Conservation (phyloP, 2,329 filamentous ascomycete genomes). For the Byssothecium circinans region DNA sequence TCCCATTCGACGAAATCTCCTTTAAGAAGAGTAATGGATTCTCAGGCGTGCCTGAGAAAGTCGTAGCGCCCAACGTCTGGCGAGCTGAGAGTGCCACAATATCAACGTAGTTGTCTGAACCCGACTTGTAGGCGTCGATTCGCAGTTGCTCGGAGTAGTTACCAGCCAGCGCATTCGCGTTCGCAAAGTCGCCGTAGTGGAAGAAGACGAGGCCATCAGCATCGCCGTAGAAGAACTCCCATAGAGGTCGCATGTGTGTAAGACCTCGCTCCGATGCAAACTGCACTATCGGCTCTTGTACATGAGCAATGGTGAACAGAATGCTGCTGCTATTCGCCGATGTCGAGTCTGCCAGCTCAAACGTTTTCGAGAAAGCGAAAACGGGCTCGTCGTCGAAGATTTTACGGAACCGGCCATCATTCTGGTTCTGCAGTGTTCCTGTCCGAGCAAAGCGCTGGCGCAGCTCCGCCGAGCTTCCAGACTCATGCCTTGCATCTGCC, state of each 20-base stretch:
- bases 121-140: constrained; percentile 71
- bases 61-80: constrained; percentile 77
- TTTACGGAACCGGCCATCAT: constrained; percentile 67
- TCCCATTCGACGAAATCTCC: constrained; percentile 83
- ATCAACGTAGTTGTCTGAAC: constrained; percentile 73
- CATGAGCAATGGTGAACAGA: constrained; percentile 74
- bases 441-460: constrained; percentile 70
- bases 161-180: constrained; percentile 64
- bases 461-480: constrained; percentile 66
- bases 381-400: constrained; percentile 80
- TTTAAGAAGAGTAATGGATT: constrained; percentile 77
- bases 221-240: constrained; percentile 73
- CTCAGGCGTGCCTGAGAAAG: constrained; percentile 71
- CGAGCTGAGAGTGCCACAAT: constrained; percentile 77
- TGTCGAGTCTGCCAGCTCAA: constrained; percentile 31
- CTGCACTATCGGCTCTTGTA: constrained; percentile 78
- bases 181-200: constrained; percentile 74
- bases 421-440: constrained; percentile 65
- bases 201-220: constrained; percentile 68
- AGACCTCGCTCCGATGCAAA: constrained; percentile 75
- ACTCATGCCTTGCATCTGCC: constrained; percentile 67
- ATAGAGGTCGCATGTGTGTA: constrained; percentile 76
- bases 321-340: constrained; percentile 48
- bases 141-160: constrained; percentile 74
- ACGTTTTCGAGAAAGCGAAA: constrained; percentile 66